Percentiles rank a stretch among this genome's conserved stretches.
Evolutionary conservation across 768 basidiomycete genomes (phyloP).

Genomic region (Dentipellis sp.): DNA sequence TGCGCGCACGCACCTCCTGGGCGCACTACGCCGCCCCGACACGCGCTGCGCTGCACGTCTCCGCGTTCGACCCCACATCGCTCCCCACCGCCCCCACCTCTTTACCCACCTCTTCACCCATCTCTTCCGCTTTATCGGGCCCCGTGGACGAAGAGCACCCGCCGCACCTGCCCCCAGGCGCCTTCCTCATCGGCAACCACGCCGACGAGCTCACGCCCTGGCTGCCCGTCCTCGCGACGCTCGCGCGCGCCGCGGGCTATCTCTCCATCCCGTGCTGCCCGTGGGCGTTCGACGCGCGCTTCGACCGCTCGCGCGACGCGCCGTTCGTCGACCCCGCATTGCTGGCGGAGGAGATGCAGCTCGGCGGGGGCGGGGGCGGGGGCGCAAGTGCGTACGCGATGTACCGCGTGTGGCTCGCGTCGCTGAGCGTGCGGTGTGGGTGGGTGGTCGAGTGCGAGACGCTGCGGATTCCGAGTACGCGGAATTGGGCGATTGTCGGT

Average conservation of each 20-base stretch:
- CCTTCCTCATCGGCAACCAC: constrained; percentile 90
- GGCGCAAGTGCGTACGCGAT: constrained; percentile 64
- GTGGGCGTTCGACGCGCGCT: constrained; percentile 69
- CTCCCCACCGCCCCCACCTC: neutral
- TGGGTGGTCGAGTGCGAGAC: constrained; percentile 85
- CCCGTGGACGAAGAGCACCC: neutral
- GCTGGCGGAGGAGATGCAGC: constrained; percentile 36
- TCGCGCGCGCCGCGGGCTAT: constrained; percentile 54
- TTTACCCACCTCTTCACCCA: too few relatives aligned
- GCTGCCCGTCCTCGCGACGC: constrained; percentile 73
- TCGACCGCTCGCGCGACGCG: constrained; percentile 37
- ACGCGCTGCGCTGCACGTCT: constrained; percentile 49
- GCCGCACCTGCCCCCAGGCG: constrained; percentile 30
- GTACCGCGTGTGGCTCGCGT: constrained; percentile 84
- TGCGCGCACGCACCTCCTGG: constrained; percentile 85
- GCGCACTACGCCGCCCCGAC: constrained; percentile 59
- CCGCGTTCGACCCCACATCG: constrained; percentile 58
- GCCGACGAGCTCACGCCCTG: constrained; percentile 96
- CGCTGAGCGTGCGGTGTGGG: constrained; percentile 61
- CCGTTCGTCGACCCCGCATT: constrained; percentile 16
- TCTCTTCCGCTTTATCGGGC: too few relatives aligned
- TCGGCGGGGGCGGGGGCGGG: constrained; percentile 53
- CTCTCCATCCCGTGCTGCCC: constrained; percentile 87
- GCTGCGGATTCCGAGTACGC: constrained; percentile 85
- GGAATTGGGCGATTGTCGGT: constrained; percentile 92